Evolutionary conservation across 1,139 yeast species (phyloP), one percentile per base, ranked within the genome.

Genomic region (Meyerozyma smithsonii): DNA sequence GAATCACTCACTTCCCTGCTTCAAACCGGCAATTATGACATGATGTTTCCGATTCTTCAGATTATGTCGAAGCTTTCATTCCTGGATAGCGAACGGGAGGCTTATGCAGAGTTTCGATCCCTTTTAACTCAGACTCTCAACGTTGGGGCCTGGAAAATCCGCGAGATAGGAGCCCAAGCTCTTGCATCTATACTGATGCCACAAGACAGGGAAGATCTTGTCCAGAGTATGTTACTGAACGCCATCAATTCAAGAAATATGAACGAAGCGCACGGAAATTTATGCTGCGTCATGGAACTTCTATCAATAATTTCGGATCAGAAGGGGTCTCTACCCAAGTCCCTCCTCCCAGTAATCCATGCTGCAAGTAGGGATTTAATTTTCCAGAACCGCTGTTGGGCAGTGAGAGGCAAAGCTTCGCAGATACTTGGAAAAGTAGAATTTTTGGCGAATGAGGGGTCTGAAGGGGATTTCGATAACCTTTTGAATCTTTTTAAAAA

Each of bases 91-190:
- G 68, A 64, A 36, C 35, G 36, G 4, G 80, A 76, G 4, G 14
- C 14, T 0, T 55, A 84, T 37, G 62, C 62, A 12, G 75, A 66
- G 8, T 82, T 84, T 49, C 58, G 64, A 37, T 68, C 69, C 0
- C 56, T 74, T 17, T 61, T 86, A 12, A 46, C 42, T 8, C n/a
- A 39, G 12, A 44, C 45, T n/a, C 43, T 57, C 17, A 40, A 41
- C 15, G 52, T 79, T 46, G 64, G 61, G 36, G 66, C 72, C 41
- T 90, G 96, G 96, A 88, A 87, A 51, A 73, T 90, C 3, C 72
- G 98, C 44, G 96, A 89, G 55, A 76, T 86, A 75, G 83, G 95
- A 0, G 88, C 96, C 0, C 69, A 83, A 54, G 77, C 89, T 3
- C 54, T 87, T 1, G 76, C 83, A 0, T 63, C 82, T 0, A 61